These are phyloP conservation scores for Yamadazyma olivae DNA, from an alignment of 805 yeast species.

Conservation along the genomic window DNA sequence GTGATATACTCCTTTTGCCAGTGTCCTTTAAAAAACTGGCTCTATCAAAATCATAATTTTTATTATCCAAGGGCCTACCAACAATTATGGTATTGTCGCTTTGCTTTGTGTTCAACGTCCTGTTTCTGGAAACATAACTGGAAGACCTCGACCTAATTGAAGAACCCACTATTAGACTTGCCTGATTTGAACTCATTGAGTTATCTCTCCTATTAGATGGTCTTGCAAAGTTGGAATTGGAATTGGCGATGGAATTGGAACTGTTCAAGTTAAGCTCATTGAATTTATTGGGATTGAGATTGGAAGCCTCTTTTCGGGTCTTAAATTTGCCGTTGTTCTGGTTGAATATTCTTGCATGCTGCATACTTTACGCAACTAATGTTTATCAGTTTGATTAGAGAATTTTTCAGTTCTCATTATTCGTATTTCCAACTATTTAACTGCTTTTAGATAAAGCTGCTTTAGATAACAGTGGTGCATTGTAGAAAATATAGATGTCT, in stretches of 20 bases:
- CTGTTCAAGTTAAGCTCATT: constrained; percentile 6
- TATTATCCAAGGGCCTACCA: constrained; percentile 9
- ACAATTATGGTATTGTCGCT: constrained; percentile 14
- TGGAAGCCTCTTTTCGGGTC: constrained; percentile 4
- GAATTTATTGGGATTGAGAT: constrained; percentile 3
- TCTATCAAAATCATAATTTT: constrained; percentile 5
- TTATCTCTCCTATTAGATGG: not conserved
- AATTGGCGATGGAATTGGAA: not conserved
- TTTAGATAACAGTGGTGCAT: no score
- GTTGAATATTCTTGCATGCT: constrained; percentile 25
- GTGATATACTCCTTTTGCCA: constrained; percentile 6
- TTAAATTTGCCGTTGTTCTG: no score
- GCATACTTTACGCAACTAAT: constrained; percentile 16
- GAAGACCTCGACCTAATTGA: constrained; percentile 11
- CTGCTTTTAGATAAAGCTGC: no score
- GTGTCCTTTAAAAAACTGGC: constrained; percentile 1
- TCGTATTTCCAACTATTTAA: no score
- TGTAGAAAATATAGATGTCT: no score
- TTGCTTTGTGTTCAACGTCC: constrained; percentile 7
- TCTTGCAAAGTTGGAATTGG: not conserved
- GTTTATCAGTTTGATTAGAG: no score
- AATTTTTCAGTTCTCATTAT: no score
- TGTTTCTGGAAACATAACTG: constrained; percentile 3
- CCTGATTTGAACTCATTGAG: constrained; percentile 19
- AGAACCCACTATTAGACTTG: constrained; percentile 16